phyloP scores from a whole-genome alignment of 2,329 filamentous ascomycete species.

The Colletotrichum chrysophilum region DNA sequence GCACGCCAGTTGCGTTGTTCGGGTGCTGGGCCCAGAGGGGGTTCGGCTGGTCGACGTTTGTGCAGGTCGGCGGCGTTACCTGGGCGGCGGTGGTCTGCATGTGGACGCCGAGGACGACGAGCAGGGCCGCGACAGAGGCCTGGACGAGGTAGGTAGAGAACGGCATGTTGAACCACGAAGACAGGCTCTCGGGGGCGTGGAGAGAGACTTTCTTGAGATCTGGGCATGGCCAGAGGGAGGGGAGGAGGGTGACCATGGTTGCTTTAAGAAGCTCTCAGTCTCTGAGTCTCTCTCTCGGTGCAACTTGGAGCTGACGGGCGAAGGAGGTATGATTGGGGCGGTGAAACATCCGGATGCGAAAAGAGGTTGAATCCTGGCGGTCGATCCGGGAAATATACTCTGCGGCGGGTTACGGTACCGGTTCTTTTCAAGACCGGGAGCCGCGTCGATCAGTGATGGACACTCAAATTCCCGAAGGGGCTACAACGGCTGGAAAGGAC shows the following conservation, averaged over 20 bases:
- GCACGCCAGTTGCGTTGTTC: slow-evolving; percentile 52
- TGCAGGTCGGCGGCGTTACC: neutral
- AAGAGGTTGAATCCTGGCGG: neutral
- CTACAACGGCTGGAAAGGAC: neutral
- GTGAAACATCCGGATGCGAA: slow-evolving; percentile 2
- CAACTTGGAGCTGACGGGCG: neutral
- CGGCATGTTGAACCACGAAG: slow-evolving; percentile 13
- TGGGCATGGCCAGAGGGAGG: neutral
- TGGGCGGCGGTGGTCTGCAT: slow-evolving; percentile 12
- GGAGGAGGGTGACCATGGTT: slow-evolving; percentile 14
- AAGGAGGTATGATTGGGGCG: neutral
- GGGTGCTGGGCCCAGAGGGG: slow-evolving; percentile 52
- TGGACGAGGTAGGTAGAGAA: slow-evolving; percentile 13
- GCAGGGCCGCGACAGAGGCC: slow-evolving; percentile 8
- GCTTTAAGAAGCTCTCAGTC: neutral
- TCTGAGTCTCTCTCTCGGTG: neutral
- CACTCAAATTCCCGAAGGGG: neutral
- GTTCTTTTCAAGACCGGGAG: neutral
- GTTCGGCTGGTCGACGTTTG: slow-evolving; percentile 36
- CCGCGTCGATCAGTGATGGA: slow-evolving; percentile 10
- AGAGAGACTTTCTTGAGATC: neutral
- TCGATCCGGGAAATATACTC: neutral
- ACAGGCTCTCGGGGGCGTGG: neutral
- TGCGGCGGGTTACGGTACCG: neutral
- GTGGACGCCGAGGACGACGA: slow-evolving; percentile 6